phyloP scores from a whole-genome alignment of 345 rosid species.

The Gossypium turneri region DNA sequence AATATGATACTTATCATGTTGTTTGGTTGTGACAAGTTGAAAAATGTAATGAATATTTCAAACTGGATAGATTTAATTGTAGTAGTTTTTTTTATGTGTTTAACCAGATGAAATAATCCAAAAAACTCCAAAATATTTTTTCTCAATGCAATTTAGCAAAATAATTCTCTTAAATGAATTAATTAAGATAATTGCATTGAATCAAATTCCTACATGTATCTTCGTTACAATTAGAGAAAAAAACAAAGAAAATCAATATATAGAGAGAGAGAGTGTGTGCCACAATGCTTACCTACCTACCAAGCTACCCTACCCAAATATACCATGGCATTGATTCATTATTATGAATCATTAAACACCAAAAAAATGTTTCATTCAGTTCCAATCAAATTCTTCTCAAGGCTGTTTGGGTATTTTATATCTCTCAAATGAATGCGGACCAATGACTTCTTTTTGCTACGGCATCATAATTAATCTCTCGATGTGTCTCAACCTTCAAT shows the following conservation, averaged over 20 bases:
- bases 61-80: too few relatives aligned
- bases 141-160: background rate
- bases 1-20: too few relatives aligned
- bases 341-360: conserved; percentile 17
- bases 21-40: too few relatives aligned
- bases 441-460: conserved; percentile 6
- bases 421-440: background rate
- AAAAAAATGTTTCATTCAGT: conserved; percentile 3
- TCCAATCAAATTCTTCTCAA: conserved; percentile 35
- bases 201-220: conserved; percentile 26
- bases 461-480: conserved; percentile 22
- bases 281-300: conserved; percentile 11
- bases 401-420: conserved; percentile 18
- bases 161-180: background rate
- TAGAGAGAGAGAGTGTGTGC: background rate
- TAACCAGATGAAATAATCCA: background rate
- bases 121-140: too few relatives aligned
- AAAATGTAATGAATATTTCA: too few relatives aligned
- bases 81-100: too few relatives aligned
- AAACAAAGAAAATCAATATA: background rate
- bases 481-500: background rate
- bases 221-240: background rate
- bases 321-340: background rate
- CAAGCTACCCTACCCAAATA: conserved; percentile 22
- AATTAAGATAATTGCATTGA: conserved; percentile 24